Evolutionary conservation across 768 basidiomycete species (phyloP).

Genomic region (Astraeus odoratus): DNA sequence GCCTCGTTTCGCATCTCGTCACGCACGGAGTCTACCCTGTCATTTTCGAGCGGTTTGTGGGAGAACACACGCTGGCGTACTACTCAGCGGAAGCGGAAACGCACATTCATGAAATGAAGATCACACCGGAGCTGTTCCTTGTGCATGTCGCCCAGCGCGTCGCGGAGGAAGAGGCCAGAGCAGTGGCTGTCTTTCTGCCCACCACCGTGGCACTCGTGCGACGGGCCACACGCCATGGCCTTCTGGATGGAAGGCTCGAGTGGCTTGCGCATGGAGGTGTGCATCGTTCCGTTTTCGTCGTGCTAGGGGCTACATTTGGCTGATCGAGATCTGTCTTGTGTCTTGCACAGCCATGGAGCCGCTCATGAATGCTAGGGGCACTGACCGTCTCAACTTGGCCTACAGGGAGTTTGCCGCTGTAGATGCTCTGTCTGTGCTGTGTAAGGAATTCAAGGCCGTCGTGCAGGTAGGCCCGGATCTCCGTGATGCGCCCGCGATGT

Average conservation of each 20-base stretch:
- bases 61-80: conserved; percentile 43
- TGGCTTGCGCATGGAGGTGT: conserved; percentile 39
- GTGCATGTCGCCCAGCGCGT: conserved; percentile 38
- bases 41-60: conserved; percentile 50
- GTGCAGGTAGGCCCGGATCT: conserved; percentile 40
- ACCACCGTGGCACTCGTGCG: conserved; percentile 46
- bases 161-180: conserved; percentile 52
- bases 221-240: conserved; percentile 45
- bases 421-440: conserved; percentile 44
- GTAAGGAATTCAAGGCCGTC: conserved; percentile 53
- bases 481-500: not conserved
- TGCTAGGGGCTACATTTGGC: conserved; percentile 22
- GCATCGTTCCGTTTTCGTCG: conserved; percentile 27
- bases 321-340: not conserved
- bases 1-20: conserved; percentile 51
- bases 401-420: conserved; percentile 60
- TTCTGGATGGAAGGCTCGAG: conserved; percentile 37
- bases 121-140: conserved; percentile 48
- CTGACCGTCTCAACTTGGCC: conserved; percentile 41
- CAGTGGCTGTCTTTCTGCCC: conserved; percentile 38
- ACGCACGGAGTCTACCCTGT: conserved; percentile 49
- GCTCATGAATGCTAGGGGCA: conserved; percentile 43
- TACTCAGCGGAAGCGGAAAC: conserved; percentile 46
- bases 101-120: conserved; percentile 25
- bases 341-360: conserved; percentile 43